Percentiles rank a stretch among this genome's conserved stretches.
phyloP scores from a whole-genome alignment of 331 rosid species.

The Spiraea crenata region DNA sequence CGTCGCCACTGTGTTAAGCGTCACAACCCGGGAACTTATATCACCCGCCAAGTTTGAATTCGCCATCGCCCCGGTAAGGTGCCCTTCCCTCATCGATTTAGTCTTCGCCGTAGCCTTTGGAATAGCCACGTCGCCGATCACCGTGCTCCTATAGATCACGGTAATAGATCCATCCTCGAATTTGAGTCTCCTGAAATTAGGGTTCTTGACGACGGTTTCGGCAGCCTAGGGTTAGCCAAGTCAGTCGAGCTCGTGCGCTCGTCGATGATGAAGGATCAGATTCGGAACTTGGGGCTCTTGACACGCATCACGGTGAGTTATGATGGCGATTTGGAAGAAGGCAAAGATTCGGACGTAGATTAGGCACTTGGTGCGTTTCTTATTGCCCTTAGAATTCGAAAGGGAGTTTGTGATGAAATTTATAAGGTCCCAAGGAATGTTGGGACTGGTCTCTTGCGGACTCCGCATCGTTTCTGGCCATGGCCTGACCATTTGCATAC shows the following conservation, averaged over 20 bases:
- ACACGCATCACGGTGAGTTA: constrained; percentile 6
- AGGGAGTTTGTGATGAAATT: too few species aligned
- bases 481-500: constrained; percentile 5
- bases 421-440: not conserved
- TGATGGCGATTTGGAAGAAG: constrained; percentile 3
- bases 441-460: not conserved
- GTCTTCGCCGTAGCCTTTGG: constrained; percentile 16
- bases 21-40: constrained; percentile 10
- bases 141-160: not conserved
- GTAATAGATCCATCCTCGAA: constrained; percentile 4
- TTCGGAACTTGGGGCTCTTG: constrained; percentile 20
- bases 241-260: not conserved
- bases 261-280: constrained; percentile 6
- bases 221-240: not conserved
- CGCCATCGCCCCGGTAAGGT: not conserved
- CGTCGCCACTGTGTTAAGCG: constrained; percentile 2
- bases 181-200: constrained; percentile 19
- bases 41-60: constrained; percentile 4
- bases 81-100: constrained; percentile 18
- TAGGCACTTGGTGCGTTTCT: constrained; percentile 8
- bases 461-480: constrained; percentile 18
- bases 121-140: constrained; percentile 11
- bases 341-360: not conserved
- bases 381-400: not conserved
- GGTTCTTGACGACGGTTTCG: constrained; percentile 17